These are phyloP conservation scores for Sarocladiaceae sp. DNA, from an alignment of 2,329 filamentous ascomycete genomes.

Conservation along the genomic window DNA sequence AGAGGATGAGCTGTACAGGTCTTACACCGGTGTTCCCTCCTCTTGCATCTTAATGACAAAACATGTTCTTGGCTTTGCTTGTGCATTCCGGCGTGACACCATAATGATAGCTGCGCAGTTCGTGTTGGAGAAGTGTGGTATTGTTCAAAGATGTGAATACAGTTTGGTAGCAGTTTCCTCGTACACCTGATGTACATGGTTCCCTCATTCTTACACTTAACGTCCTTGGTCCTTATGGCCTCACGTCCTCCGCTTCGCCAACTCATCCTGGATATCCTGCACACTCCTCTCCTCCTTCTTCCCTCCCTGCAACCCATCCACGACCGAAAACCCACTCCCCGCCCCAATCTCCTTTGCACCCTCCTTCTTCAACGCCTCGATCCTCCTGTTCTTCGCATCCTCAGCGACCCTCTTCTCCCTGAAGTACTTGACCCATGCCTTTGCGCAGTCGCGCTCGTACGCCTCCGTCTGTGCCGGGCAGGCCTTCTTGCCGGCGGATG, in stretches of 20 bases:
- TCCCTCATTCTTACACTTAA: neutral
- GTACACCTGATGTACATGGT: neutral
- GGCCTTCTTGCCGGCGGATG: slow-evolving; percentile 30
- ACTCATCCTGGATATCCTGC: slow-evolving; percentile 34
- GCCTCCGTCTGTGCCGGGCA: slow-evolving; percentile 37
- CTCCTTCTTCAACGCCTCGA: slow-evolving; percentile 70
- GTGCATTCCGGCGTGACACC: neutral
- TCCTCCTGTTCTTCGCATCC: slow-evolving; percentile 73
- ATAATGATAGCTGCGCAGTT: no score
- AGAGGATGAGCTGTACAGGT: neutral
- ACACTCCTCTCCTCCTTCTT: slow-evolving; percentile 22
- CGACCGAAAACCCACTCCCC: slow-evolving; percentile 30
- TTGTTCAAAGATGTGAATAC: slow-evolving; percentile 10
- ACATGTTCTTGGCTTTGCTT: neutral
- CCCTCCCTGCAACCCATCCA: slow-evolving; percentile 18
- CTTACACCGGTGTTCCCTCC: neutral
- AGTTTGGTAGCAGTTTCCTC: no score
- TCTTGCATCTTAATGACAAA: slow-evolving; percentile 8
- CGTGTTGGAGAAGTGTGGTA: neutral
- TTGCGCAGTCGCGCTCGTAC: slow-evolving; percentile 83
- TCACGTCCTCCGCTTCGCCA: slow-evolving; percentile 30
- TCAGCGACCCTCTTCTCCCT: slow-evolving; percentile 96
- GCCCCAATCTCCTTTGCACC: slow-evolving; percentile 60
- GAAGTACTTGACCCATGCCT: slow-evolving; percentile 97
- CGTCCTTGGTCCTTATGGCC: slow-evolving; percentile 10